Conservation (phyloP, 768 basidiomycete genomes). For the Mrakia frigida region DNA sequence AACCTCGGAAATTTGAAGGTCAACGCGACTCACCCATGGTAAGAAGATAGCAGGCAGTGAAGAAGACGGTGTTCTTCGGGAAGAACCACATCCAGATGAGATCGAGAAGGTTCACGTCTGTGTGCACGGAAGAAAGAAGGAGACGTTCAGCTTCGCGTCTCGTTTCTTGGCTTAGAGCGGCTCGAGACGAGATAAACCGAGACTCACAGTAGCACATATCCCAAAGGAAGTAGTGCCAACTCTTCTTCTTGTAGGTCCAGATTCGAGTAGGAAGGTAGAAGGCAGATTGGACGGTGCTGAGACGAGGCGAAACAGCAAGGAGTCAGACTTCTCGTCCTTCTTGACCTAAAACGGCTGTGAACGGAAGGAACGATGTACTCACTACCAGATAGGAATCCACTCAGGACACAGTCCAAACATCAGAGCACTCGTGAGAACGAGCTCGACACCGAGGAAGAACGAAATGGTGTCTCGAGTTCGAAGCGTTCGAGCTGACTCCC, state of each 20-base stretch:
- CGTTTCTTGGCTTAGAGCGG: neutral
- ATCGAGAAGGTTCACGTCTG: conserved; percentile 71
- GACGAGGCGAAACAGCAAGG: neutral
- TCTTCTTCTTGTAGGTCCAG: conserved; percentile 70
- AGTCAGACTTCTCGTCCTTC: conserved; percentile 48
- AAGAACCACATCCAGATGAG: conserved; percentile 87
- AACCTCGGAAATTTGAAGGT: neutral
- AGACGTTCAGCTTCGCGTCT: neutral
- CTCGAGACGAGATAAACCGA: neutral
- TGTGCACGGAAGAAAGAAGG: conserved; percentile 55
- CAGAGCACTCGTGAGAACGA: conserved; percentile 72
- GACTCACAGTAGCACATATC: conserved; percentile 30
- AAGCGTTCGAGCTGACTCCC: conserved; percentile 71
- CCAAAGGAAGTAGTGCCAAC: conserved; percentile 22
- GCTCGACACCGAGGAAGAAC: conserved; percentile 93
- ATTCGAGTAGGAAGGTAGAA: conserved; percentile 76
- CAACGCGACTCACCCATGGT: conserved; percentile 57
- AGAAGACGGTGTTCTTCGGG: conserved; percentile 68
- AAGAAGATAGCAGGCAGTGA: conserved; percentile 87
- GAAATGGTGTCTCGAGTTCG: conserved; percentile 50
- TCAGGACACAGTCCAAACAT: conserved; percentile 83
- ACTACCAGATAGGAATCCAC: conserved; percentile 49
- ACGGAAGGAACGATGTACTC: neutral
- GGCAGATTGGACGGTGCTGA: conserved; percentile 59
- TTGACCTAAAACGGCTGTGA: conserved; percentile 6